Percentiles rank a stretch among this genome's conserved stretches.
Evolutionary conservation across 371 early-diverging fungal species (phyloP).

Genomic region (Entomophthora muscae): DNA sequence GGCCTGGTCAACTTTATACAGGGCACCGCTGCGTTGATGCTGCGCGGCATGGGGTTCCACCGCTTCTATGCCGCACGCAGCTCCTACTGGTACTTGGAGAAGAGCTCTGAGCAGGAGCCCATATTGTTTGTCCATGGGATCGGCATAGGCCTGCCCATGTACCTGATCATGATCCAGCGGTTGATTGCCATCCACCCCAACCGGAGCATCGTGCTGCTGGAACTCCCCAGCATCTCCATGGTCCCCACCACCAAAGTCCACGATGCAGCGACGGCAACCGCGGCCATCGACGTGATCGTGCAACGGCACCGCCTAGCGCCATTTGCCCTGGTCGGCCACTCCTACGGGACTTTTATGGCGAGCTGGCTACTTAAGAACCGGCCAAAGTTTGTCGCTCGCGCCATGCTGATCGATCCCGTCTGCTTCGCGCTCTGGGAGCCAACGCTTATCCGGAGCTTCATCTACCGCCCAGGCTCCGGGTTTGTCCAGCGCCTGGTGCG

Average conservation of each 20-base stretch:
- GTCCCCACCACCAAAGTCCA: not conserved
- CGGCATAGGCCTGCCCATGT: not conserved
- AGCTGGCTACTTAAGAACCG: not conserved
- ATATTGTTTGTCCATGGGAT: conserved; percentile 6
- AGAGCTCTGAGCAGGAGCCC: not conserved
- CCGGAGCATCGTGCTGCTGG: not conserved
- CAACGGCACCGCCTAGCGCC: not conserved
- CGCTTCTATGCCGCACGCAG: not conserved
- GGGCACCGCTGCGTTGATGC: not conserved
- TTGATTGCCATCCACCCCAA: not conserved
- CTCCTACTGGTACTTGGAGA: not conserved
- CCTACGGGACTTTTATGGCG: not conserved
- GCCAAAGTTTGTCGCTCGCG: not conserved
- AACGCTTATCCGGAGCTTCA: not conserved
- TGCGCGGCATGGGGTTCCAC: not conserved
- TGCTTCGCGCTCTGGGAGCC: conserved; percentile 6
- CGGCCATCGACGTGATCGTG: not conserved
- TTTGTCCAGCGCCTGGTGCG: not conserved
- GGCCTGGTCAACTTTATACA: not conserved
- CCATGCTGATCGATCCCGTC: not conserved
- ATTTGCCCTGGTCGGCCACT: not conserved
- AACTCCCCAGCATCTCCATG: not conserved
- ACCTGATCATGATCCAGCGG: not conserved
- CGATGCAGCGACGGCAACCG: not conserved
- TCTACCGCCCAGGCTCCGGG: not conserved